Evolutionary conservation across 768 basidiomycete species (phyloP).

Genomic region (Tricholoma terreum): DNA sequence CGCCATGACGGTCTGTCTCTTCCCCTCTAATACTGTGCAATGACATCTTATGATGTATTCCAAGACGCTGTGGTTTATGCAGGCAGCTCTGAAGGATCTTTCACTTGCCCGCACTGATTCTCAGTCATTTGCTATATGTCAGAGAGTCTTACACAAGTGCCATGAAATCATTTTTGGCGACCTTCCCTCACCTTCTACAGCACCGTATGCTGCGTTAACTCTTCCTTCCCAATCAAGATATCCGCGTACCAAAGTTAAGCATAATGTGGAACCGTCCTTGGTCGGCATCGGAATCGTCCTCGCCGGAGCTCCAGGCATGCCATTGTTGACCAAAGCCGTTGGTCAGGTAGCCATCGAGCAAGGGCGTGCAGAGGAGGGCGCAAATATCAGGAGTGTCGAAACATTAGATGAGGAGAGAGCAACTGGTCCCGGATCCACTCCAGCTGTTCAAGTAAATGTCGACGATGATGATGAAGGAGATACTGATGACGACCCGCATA

Average conservation of each 20-base stretch:
- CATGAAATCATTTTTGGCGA: slow-evolving; percentile 97
- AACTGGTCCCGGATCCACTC: slow-evolving; percentile 19
- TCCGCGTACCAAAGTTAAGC: slow-evolving; percentile 62
- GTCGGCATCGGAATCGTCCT: slow-evolving; percentile 83
- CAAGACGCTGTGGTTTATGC: slow-evolving; percentile 98
- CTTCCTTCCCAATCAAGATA: slow-evolving; percentile 49
- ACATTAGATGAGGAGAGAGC: slow-evolving; percentile 42
- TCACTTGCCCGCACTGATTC: slow-evolving; percentile 56
- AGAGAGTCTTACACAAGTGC: slow-evolving; percentile 84
- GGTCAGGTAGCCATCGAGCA: slow-evolving; percentile 89
- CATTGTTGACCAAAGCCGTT: slow-evolving; percentile 64
- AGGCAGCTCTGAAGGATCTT: slow-evolving; percentile 87
- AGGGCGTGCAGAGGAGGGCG: slow-evolving; percentile 72
- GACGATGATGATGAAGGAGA: slow-evolving; percentile 39
- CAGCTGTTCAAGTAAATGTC: slow-evolving; percentile 17
- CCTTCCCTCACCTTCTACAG: slow-evolving; percentile 58
- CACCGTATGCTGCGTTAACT: slow-evolving; percentile 65
- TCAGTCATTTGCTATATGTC: slow-evolving; percentile 85
- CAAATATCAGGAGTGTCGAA: slow-evolving; percentile 47
- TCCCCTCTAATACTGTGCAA: slow-evolving; percentile 1
- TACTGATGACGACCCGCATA: slow-evolving; percentile 37
- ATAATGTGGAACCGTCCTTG: slow-evolving; percentile 68
- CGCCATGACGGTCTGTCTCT: slow-evolving; percentile 81
- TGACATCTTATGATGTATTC: slow-evolving; percentile 9
- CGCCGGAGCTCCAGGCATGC: slow-evolving; percentile 76